Conservation (phyloP, 116 monocot species). For the Cymodocea nodosa region DNA sequence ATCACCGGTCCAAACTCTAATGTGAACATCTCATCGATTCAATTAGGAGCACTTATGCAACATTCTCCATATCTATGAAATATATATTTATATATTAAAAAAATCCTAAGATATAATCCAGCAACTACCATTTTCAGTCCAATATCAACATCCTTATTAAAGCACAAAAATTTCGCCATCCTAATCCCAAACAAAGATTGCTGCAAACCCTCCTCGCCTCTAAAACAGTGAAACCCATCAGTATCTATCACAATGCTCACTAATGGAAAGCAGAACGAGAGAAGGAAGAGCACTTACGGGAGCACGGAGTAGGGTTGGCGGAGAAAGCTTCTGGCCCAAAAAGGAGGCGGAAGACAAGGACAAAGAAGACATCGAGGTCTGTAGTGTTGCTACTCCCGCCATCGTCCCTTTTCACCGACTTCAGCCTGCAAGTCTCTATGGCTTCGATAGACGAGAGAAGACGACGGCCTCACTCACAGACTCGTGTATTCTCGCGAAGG, state of each 20-base stretch:
- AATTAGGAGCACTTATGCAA: too few species aligned
- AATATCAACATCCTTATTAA: neutral
- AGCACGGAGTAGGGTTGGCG: constrained; percentile 10
- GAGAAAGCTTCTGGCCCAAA: constrained; percentile 45
- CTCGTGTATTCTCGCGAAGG: too few species aligned
- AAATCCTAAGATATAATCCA: too few species aligned
- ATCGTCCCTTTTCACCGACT: constrained; percentile 15
- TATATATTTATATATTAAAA: too few species aligned
- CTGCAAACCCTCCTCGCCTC: neutral
- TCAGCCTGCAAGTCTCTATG: too few species aligned
- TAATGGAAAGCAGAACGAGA: neutral
- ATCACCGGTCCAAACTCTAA: too few species aligned
- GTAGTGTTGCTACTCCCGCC: constrained; percentile 51
- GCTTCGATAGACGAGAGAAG: neutral
- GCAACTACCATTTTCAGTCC: neutral
- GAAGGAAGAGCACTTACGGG: constrained; percentile 16
- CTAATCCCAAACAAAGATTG: neutral
- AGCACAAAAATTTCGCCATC: neutral
- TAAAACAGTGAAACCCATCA: neutral
- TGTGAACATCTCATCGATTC: too few species aligned
- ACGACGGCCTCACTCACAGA: neutral
- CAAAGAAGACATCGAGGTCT: constrained; percentile 70
- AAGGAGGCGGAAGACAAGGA: constrained; percentile 58
- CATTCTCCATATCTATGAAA: too few species aligned
- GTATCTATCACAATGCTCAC: neutral